Evolutionary conservation across 2,329 filamentous ascomycete genomes (phyloP).

Genomic region (Fusarium sp.): DNA sequence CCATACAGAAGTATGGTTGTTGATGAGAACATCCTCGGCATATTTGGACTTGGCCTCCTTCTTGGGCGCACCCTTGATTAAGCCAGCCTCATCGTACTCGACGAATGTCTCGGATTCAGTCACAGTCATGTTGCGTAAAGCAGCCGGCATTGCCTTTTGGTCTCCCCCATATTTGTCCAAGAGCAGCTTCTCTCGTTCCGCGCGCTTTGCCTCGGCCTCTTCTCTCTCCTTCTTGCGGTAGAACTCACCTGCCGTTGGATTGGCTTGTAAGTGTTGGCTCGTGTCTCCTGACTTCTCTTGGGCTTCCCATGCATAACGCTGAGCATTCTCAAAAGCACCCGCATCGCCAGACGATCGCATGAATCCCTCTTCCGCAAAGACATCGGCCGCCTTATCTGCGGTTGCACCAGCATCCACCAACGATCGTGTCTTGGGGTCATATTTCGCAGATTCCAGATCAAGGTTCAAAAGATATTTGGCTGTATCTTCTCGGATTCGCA

Average conservation of each 20-base stretch:
- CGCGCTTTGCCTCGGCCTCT: conserved; percentile 75
- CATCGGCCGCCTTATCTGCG: conserved; percentile 79
- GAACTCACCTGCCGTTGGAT: conserved; percentile 92
- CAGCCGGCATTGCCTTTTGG: conserved; percentile 64
- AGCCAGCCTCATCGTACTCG: conserved; percentile 91
- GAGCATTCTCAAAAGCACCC: conserved; percentile 89
- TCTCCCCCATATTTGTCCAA: conserved; percentile 85
- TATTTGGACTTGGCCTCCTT: conserved; percentile 89
- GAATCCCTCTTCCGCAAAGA: conserved; percentile 94
- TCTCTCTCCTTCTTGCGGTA: conserved; percentile 82
- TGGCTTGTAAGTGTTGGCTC: conserved; percentile 90
- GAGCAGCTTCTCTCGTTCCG: conserved; percentile 75
- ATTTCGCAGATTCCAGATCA: conserved; percentile 95
- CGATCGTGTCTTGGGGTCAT: conserved; percentile 94
- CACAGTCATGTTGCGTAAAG: conserved; percentile 74
- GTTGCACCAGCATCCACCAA: conserved; percentile 89
- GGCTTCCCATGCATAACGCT: conserved; percentile 93
- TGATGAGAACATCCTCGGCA: conserved; percentile 83
- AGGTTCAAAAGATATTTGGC: conserved; percentile 96
- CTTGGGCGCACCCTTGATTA: conserved; percentile 87
- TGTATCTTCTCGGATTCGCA: conserved; percentile 94
- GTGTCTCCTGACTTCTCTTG: conserved; percentile 85
- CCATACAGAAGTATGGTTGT: conserved; percentile 94
- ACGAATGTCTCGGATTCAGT: conserved; percentile 87
- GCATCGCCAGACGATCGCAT: conserved; percentile 90